Conservation (phyloP, 495 filamentous ascomycete species). For the Trypethelium eluteriae region DNA sequence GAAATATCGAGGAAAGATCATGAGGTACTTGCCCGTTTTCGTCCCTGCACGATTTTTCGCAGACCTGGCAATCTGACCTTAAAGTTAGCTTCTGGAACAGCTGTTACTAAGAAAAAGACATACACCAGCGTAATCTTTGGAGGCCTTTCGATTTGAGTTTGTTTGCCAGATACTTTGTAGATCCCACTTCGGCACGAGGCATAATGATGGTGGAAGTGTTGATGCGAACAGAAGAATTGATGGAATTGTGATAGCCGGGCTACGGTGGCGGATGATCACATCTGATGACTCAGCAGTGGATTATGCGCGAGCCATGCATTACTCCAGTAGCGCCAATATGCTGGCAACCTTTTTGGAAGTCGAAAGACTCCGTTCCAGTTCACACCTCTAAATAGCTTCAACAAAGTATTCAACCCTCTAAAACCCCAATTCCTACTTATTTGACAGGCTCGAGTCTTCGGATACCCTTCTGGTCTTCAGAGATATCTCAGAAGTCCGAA, state of each 20-base stretch:
- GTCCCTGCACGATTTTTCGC: slow-evolving; percentile 54
- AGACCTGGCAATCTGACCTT: slow-evolving; percentile 53
- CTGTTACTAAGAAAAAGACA: too few relatives aligned
- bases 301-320: not conserved
- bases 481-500: slow-evolving; percentile 21
- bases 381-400: too few relatives aligned
- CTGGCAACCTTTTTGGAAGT: too few relatives aligned
- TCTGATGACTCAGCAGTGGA: not conserved
- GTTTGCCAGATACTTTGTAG: slow-evolving; percentile 77
- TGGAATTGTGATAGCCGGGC: not conserved
- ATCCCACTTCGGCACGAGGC: slow-evolving; percentile 86
- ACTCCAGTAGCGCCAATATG: not conserved
- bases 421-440: too few relatives aligned
- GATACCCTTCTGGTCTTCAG: not conserved
- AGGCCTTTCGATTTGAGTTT: slow-evolving; percentile 85
- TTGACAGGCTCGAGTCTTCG: too few relatives aligned
- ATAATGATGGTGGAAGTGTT: slow-evolving; percentile 47
- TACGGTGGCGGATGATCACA: too few relatives aligned
- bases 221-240: not conserved
- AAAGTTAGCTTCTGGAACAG: too few relatives aligned
- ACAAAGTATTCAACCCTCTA: too few relatives aligned
- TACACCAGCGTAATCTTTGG: slow-evolving; percentile 70
- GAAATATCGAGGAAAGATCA: too few relatives aligned
- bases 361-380: too few relatives aligned
- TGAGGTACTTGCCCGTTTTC: slow-evolving; percentile 47